Conservation (phyloP, 202 grass and related monocot species). For the Carex arenaria region DNA sequence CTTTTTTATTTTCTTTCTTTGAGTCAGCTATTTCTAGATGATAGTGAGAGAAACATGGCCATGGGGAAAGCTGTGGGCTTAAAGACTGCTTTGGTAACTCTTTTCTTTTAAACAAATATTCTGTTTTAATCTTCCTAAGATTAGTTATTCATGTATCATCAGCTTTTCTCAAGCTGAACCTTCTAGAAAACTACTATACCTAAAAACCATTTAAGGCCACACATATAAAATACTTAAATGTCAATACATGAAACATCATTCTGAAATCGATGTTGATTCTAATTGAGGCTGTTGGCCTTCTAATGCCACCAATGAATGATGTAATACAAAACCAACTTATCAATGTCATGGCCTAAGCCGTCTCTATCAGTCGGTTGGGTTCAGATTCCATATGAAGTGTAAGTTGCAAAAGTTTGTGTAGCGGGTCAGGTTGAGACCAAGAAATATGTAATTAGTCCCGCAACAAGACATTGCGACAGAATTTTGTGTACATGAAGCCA, state of each 20-base stretch:
- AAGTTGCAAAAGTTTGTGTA: neutral
- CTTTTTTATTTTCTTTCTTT: neutral
- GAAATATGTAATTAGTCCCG: neutral
- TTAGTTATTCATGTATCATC: neutral
- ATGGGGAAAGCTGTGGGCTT: constrained; percentile 73
- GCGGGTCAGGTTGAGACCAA: neutral
- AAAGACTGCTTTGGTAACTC: constrained; percentile 69
- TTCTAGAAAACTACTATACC: neutral
- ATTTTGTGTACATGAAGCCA: neutral
- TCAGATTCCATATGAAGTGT: constrained; percentile 5
- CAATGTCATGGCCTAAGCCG: neutral
- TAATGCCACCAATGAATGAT: constrained; percentile 15
- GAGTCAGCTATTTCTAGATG: constrained; percentile 85
- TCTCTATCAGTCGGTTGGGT: neutral
- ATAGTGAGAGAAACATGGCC: constrained; percentile 92
- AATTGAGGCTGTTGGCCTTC: constrained; percentile 1
- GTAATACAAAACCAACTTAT: constrained; percentile 11
- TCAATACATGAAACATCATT: constrained; percentile 10
- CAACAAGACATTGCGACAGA: neutral
- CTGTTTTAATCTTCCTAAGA: neutral
- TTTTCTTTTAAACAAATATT: neutral
- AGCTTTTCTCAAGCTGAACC: neutral
- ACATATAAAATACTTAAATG: neutral
- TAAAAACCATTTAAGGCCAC: neutral
- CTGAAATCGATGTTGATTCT: constrained; percentile 14